These are phyloP conservation scores for Pichia nakasei DNA, from an alignment of 805 yeast species.

Conservation along the genomic window DNA sequence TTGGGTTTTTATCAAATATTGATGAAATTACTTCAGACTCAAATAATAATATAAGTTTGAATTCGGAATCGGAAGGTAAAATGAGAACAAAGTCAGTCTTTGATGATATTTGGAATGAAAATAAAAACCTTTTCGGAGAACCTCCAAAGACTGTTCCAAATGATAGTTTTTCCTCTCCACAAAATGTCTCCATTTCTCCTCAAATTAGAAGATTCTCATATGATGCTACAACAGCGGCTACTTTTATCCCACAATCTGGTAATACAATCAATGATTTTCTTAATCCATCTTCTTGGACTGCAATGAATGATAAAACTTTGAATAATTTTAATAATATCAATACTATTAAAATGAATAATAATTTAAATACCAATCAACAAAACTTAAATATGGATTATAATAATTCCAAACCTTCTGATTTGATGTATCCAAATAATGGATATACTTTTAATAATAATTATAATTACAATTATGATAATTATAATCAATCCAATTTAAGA, in stretches of 20 bases:
- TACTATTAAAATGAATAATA: background rate
- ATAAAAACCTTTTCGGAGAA: background rate
- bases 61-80: background rate
- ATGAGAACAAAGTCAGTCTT: constrained; percentile 1
- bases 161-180: background rate
- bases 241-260: constrained; percentile 6
- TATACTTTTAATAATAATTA: too few relatives aligned
- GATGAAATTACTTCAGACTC: background rate
- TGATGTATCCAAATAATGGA: background rate
- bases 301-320: background rate
- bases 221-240: constrained; percentile 15
- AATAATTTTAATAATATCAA: background rate
- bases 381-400: background rate
- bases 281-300: background rate
- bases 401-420: background rate
- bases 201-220: constrained; percentile 21
- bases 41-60: background rate
- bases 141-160: background rate
- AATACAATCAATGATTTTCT: background rate
- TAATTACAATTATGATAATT: background rate
- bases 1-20: background rate
- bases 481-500: background rate
- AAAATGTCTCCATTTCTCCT: constrained; percentile 3
- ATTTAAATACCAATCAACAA: background rate
- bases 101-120: constrained; percentile 1